These are phyloP conservation scores for Penicillium canariense DNA, from an alignment of 495 filamentous ascomycete genomes.

Conservation along the genomic window DNA sequence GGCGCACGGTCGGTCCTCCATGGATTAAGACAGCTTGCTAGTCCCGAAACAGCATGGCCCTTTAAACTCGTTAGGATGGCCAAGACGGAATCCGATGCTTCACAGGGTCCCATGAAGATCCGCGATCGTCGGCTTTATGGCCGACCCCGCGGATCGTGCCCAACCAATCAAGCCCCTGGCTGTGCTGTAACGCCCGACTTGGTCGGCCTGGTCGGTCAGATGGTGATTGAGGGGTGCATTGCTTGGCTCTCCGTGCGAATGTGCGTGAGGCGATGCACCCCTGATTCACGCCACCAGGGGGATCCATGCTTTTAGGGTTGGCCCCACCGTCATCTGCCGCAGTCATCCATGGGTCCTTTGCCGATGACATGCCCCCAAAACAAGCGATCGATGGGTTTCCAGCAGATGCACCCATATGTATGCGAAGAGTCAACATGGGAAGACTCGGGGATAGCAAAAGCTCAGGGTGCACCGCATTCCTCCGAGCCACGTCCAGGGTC, in stretches of 20 bases:
- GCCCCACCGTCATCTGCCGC: constrained; percentile 1
- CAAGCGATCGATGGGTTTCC: neutral
- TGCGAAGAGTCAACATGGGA: neutral
- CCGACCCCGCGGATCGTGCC: neutral
- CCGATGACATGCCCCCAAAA: neutral
- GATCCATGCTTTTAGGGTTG: constrained; percentile 4
- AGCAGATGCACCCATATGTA: neutral
- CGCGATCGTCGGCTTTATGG: neutral
- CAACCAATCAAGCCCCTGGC: neutral
- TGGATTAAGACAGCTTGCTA: neutral
- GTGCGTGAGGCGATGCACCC: constrained; percentile 3
- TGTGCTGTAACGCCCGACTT: neutral
- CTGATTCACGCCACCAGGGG: neutral
- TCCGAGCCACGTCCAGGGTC: constrained; percentile 7
- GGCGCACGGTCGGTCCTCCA: neutral
- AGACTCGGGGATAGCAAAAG: neutral
- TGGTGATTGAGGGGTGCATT: constrained; percentile 1
- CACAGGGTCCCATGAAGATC: neutral
- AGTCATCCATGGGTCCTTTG: neutral
- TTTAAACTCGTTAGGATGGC: neutral
- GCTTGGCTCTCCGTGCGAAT: neutral
- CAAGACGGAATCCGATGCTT: neutral
- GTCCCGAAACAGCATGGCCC: neutral
- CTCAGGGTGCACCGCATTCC: neutral
- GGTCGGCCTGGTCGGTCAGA: neutral